These are phyloP conservation scores for Boletus reticulatus DNA, from an alignment of 768 basidiomycete genomes.

Conservation along the genomic window DNA sequence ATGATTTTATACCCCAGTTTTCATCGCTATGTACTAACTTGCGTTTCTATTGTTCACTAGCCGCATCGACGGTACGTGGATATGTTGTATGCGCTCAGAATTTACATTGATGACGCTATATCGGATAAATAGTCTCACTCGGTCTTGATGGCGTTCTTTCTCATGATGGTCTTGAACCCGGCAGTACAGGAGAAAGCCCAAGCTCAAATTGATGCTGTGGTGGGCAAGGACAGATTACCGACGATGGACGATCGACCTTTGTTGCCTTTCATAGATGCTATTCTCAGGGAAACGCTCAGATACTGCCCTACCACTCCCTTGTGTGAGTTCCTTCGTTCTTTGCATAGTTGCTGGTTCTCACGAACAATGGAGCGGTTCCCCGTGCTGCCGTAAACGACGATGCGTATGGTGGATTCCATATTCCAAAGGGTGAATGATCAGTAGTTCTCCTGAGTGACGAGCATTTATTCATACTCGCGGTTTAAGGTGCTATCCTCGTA, in stretches of 20 bases:
- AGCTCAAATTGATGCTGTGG: conserved; percentile 6
- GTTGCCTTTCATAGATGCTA: conserved; percentile 10
- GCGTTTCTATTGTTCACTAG: not conserved
- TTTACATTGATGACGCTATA: not conserved
- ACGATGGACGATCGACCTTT: conserved; percentile 4
- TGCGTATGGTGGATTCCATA: conserved; percentile 42
- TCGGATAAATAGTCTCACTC: not conserved
- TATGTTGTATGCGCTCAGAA: not conserved
- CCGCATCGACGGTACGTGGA: not conserved
- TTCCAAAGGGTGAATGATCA: conserved; percentile 36
- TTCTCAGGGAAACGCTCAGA: conserved; percentile 4
- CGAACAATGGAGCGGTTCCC: conserved; percentile 18
- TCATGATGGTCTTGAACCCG: conserved; percentile 2
- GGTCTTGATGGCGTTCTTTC: not conserved
- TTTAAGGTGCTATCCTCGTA: conserved; percentile 5
- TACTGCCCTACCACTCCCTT: not conserved
- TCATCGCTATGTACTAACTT: not conserved
- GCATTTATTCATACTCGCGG: not conserved
- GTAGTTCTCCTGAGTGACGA: not conserved
- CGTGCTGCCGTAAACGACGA: conserved; percentile 36
- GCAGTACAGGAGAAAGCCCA: conserved; percentile 3
- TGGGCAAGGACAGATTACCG: conserved; percentile 6
- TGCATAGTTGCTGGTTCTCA: not conserved
- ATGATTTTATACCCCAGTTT: not conserved
- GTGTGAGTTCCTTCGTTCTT: not conserved